A percentile compares a stretch with the other conserved stretches of the same genome.
Conservation (phyloP, 1,284 basidiomycete genomes). For the Porphyrellus sp. region DNA sequence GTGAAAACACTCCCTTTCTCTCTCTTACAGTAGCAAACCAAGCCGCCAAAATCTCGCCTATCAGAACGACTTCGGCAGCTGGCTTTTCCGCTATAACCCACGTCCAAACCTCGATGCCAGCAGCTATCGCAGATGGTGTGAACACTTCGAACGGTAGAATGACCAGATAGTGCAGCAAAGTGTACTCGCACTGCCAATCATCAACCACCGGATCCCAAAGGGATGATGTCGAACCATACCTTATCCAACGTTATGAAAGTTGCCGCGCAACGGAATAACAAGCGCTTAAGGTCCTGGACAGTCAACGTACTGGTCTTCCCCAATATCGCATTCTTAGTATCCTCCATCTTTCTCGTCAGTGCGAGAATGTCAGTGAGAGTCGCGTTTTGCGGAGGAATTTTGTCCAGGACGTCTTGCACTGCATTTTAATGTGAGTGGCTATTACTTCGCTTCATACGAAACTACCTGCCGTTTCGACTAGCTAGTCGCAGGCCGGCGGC, state of each 20-base stretch:
- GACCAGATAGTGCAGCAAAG: slow-evolving; percentile 86
- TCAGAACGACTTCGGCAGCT: slow-evolving; percentile 66
- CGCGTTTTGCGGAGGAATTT: slow-evolving; percentile 56
- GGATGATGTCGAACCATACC: slow-evolving; percentile 40
- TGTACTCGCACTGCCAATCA: slow-evolving; percentile 69
- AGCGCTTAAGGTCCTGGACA: slow-evolving; percentile 77
- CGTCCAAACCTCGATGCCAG: slow-evolving; percentile 93
- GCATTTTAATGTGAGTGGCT: slow-evolving; percentile 1
- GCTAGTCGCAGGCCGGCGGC: slow-evolving; percentile 77
- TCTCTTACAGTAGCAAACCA: slow-evolving; percentile 84
- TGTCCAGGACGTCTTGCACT: slow-evolving; percentile 59
- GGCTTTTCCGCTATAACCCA: slow-evolving; percentile 93
- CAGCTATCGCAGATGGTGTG: slow-evolving; percentile 80
- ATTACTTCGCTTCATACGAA: background rate
- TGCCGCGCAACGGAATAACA: slow-evolving; percentile 87
- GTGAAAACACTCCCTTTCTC: slow-evolving; percentile 82
- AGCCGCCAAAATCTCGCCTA: slow-evolving; percentile 83
- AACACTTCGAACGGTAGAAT: slow-evolving; percentile 87
- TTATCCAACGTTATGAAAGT: slow-evolving; percentile 68
- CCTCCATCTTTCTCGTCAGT: slow-evolving; percentile 68
- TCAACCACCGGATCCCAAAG: slow-evolving; percentile 1
- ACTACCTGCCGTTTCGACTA: slow-evolving; percentile 44
- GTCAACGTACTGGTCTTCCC: slow-evolving; percentile 70
- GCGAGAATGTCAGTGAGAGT: slow-evolving; percentile 59
- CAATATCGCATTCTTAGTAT: slow-evolving; percentile 66